These are phyloP conservation scores for Fagopyrum homotropicum DNA, from an alignment of 148 eudicot genomes.

Conservation along the genomic window DNA sequence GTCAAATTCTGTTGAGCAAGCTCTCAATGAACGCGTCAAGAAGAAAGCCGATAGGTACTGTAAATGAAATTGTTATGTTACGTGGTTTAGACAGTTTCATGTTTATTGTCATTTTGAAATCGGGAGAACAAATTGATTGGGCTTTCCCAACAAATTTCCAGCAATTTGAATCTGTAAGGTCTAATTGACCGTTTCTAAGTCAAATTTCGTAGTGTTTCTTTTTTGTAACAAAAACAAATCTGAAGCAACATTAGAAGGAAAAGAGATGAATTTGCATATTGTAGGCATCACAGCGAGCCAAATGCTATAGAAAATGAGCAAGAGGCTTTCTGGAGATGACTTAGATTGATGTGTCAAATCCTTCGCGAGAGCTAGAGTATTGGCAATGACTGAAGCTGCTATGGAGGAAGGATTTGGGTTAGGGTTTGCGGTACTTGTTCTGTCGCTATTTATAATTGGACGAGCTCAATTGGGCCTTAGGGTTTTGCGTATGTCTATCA, in stretches of 20 bases:
- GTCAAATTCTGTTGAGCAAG: conserved; percentile 56
- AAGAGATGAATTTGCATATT: not conserved
- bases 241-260: not conserved
- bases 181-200: not conserved
- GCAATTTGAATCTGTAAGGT: conserved; percentile 7
- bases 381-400: not conserved
- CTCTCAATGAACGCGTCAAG: conserved; percentile 91
- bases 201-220: not conserved
- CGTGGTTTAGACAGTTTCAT: no score
- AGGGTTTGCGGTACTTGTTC: not conserved
- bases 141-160: no score
- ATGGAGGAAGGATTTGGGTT: conserved; percentile 7
- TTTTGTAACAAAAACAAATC: not conserved
- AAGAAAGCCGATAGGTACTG: conserved; percentile 97
- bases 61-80: conserved; percentile 30
- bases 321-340: conserved; percentile 6
- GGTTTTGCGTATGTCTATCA: not conserved
- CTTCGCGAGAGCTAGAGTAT: conserved; percentile 8
- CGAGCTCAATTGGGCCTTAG: conserved; percentile 3
- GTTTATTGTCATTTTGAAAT: no score
- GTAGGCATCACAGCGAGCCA: conserved; percentile 14
- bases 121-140: no score
- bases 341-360: not conserved
- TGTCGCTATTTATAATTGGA: conserved; percentile 8
- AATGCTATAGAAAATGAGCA: conserved; percentile 8